These are phyloP conservation scores for Rutidosis leptorrhynchoides DNA, from an alignment of 129 eudicot genomes.

Conservation along the genomic window DNA sequence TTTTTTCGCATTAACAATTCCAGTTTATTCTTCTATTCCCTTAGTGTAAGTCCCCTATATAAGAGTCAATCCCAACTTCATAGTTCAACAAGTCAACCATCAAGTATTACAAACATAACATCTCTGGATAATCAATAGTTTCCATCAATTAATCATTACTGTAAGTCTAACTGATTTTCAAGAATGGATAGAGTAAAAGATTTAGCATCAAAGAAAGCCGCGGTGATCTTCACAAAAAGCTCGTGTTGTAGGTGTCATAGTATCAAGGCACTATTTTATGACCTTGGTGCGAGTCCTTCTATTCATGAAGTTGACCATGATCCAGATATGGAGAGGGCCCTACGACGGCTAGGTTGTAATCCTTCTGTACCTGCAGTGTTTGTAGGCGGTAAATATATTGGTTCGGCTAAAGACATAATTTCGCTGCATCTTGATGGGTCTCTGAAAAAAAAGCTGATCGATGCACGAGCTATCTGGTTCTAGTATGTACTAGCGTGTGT, in stretches of 20 bases:
- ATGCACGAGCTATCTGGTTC: too few species aligned
- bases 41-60: constrained; percentile 32
- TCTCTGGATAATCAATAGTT: not conserved
- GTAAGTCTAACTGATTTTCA: not conserved
- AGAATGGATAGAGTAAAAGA: constrained; percentile 72
- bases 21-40: constrained; percentile 11
- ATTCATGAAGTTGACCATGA: constrained; percentile 78
- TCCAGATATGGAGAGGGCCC: constrained; percentile 76
- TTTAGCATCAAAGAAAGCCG: constrained; percentile 72
- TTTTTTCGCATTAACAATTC: constrained; percentile 18
- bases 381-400: constrained; percentile 71
- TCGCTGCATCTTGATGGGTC: constrained; percentile 75
- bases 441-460: constrained; percentile 67
- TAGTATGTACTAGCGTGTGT: constrained; percentile 21
- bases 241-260: constrained; percentile 93
- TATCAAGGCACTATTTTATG: constrained; percentile 74
- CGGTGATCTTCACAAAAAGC: constrained; percentile 90
- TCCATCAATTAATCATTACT: not conserved
- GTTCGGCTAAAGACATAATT: constrained; percentile 68
- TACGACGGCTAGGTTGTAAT: constrained; percentile 71
- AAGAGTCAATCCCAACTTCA: constrained; percentile 25
- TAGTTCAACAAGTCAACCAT: too few species aligned
- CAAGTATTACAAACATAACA: constrained; percentile 21
- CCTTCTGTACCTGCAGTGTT: constrained; percentile 80
- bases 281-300: constrained; percentile 89